Base-by-base conservation (phyloP, 495 filamentous ascomycete genomes). In the Aspergillus bridgeri region DNA sequence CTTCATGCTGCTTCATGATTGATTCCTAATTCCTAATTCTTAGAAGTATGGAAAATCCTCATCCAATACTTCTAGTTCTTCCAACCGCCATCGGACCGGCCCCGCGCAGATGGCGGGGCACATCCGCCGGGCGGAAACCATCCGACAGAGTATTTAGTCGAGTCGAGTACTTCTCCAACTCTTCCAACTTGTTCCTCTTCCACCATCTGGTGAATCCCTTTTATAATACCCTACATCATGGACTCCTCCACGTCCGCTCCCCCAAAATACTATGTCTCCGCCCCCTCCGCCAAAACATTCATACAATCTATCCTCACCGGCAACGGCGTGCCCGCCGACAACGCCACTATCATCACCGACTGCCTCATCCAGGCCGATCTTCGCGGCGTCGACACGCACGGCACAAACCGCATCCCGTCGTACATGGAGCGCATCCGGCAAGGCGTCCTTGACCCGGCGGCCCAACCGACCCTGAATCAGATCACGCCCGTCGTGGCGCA, bases 321-420 rank as follows among this genome's bases (percentile, higher is more conserved):
- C 44, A 85, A 89, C 63, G 81, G 83, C 8, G 85, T 88, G 0
- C 69, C 84, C 6, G 59, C 63, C 0, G 57, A 73, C 13, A 76
- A 88, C 56, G 86, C 89, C 18, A 52, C 65, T 3, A 83, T 83
- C 48, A 71, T 89, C n/a, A 81, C 87, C 24, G 63, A 69, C 57
- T 85, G 82, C 51, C 80, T 92, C 2, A 81, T 91, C 5, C 74
- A 78, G 52, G 89, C 89, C 24, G 89, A 92, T 61, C 82, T 91
- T 0, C 86, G 88, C 22, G 89, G 89, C 57, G 84, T 90, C 23
- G 89, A 92, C 62, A 89, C 84, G 4, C 89, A 92, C 66, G 89
- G 89, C 65, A 82, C 84, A 60, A 89, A 89, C 67, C 86, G 89
- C 6, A 79, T 92, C 48, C 87, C 88, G 0, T 87, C 85, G 2